Percentiles rank a stretch among this genome's conserved stretches.
phyloP scores from a whole-genome alignment of 139 green algal species.

The Chlorella ohadii region DNA sequence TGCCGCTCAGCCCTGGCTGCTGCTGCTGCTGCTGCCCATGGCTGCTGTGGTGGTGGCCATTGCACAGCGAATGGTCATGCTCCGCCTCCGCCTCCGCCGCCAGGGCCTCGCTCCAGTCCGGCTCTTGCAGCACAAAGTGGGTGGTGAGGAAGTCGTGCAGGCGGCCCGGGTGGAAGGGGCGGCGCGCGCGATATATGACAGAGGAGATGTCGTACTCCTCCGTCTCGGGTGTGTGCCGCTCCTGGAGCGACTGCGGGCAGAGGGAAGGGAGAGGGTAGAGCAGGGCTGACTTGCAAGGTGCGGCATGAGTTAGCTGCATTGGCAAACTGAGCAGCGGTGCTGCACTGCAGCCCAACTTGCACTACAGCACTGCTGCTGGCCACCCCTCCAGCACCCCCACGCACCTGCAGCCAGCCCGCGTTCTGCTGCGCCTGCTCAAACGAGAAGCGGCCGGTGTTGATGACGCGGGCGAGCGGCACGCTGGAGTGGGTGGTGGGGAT shows the following conservation, averaged over 20 bases:
- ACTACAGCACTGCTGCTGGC: neutral
- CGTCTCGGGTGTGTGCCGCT: constrained; percentile 46
- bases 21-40: constrained; percentile 8
- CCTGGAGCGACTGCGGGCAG: constrained; percentile 39
- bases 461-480: constrained; percentile 24
- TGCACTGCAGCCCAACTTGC: no score
- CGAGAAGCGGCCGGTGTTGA: constrained; percentile 63
- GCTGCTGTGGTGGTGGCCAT: neutral
- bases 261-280: neutral
- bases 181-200: constrained; percentile 70
- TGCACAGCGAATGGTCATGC: neutral
- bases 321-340: neutral
- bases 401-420: constrained; percentile 69
- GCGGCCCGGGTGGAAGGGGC: constrained; percentile 84
- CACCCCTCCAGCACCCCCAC: neutral
- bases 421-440: constrained; percentile 55
- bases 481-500: constrained; percentile 40
- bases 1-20: neutral
- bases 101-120: constrained; percentile 13
- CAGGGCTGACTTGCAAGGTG: no score
- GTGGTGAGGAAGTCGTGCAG: constrained; percentile 64
- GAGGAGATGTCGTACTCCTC: constrained; percentile 70
- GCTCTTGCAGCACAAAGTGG: constrained; percentile 49
- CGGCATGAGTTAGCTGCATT: neutral
- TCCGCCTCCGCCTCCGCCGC: neutral